Percentiles rank a stretch among this genome's conserved stretches.
Conservation (phyloP, 805 yeast genomes). For the Zygoascus biomembranicola region DNA sequence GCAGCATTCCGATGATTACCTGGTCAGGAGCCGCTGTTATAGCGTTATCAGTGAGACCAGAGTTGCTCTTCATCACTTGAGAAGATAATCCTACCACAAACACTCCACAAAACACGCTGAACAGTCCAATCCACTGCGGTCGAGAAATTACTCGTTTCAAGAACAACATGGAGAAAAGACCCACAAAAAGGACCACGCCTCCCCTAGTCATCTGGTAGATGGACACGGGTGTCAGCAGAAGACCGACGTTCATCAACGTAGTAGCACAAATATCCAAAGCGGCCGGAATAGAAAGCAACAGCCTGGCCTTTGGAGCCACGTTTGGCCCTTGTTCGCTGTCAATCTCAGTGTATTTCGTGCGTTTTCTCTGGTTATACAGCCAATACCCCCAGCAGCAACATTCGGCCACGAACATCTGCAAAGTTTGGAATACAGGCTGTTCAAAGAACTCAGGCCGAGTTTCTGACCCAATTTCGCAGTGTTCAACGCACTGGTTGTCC, state of each 20-base stretch:
- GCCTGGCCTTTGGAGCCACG: slow-evolving; percentile 10
- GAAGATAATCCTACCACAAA: slow-evolving; percentile 70
- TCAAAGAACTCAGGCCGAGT: slow-evolving; percentile 43
- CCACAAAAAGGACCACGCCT: slow-evolving; percentile 66
- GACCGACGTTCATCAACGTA: slow-evolving; percentile 67
- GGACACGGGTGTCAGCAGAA: slow-evolving; percentile 67
- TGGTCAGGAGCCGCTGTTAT: slow-evolving; percentile 1
- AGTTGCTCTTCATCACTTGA: not conserved
- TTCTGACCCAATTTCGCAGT: slow-evolving; percentile 34
- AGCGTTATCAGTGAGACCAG: not conserved
- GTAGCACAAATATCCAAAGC: slow-evolving; percentile 66
- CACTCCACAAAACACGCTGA: slow-evolving; percentile 61
- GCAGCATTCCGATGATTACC: slow-evolving; percentile 43
- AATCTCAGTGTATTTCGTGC: too few relatives aligned
- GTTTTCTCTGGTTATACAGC: not conserved
- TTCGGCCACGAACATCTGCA: slow-evolving; percentile 79
- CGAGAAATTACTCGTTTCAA: slow-evolving; percentile 46
- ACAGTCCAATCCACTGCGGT: slow-evolving; percentile 59
- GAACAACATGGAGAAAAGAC: slow-evolving; percentile 56
- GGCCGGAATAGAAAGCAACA: slow-evolving; percentile 51
- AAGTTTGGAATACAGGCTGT: slow-evolving; percentile 71
- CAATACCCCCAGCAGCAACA: slow-evolving; percentile 33
- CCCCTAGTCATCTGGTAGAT: slow-evolving; percentile 85
- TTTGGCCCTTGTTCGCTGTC: not conserved
- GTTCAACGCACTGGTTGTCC: slow-evolving; percentile 60